Percentiles rank a stretch among this genome's conserved stretches.
Conservation (phyloP, 768 basidiomycete genomes). For the Xerocomellus dryophilus region DNA sequence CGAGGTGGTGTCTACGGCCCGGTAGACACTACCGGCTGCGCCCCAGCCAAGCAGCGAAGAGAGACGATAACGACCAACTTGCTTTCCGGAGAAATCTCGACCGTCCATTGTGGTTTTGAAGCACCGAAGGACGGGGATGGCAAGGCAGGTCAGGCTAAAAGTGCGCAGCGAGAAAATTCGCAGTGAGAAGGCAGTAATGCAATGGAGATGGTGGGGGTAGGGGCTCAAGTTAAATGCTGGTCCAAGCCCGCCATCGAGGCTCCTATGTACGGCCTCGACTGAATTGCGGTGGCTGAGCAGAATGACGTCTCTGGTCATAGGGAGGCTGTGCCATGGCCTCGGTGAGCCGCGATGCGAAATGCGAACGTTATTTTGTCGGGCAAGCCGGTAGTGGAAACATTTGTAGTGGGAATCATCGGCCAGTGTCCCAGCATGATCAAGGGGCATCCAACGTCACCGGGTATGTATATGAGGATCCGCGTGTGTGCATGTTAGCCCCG, state of each 20-base stretch:
- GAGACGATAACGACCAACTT: slow-evolving; percentile 61
- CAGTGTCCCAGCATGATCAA: no score
- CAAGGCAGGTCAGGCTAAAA: no score
- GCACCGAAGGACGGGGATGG: background rate
- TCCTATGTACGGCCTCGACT: background rate
- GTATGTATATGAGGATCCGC: no score
- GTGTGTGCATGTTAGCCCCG: no score
- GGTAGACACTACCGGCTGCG: slow-evolving; percentile 76
- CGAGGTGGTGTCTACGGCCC: slow-evolving; percentile 53
- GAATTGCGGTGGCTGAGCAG: background rate
- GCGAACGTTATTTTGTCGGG: no score
- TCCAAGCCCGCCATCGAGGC: background rate
- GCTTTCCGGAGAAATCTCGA: slow-evolving; percentile 48
- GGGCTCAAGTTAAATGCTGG: background rate
- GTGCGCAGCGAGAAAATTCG: background rate
- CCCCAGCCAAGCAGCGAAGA: slow-evolving; percentile 65
- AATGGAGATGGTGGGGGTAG: background rate
- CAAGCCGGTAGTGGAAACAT: no score
- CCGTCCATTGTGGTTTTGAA: background rate
- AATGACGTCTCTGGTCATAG: background rate
- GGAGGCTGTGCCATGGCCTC: no score
- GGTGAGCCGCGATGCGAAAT: no score
- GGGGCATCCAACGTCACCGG: no score
- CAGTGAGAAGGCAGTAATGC: no score
- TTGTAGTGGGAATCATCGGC: no score